Evolutionary conservation across 108 stramenopile species (phyloP).

Genomic region (Nitzschia inconspicua): DNA sequence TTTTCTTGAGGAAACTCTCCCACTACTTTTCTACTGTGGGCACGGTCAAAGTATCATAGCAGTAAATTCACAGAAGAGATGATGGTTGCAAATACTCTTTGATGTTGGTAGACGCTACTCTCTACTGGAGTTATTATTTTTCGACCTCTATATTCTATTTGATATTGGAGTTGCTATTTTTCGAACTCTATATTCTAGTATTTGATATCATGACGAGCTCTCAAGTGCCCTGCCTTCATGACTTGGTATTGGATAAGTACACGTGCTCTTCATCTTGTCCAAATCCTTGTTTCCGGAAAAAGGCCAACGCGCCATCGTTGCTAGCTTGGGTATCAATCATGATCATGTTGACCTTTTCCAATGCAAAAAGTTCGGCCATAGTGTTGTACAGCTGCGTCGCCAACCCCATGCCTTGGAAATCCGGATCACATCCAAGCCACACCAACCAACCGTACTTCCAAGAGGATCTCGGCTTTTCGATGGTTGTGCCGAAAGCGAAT

Average conservation of each 20-base stretch:
- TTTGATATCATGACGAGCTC: too few relatives aligned
- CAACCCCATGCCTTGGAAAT: not conserved
- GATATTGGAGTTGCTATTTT: not conserved
- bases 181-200: too few relatives aligned
- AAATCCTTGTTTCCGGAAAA: constrained; percentile 3
- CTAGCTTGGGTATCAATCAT: constrained; percentile 3
- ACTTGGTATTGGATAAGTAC: too few relatives aligned
- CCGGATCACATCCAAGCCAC: not conserved
- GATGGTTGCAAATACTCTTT: too few relatives aligned
- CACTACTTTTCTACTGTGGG: too few relatives aligned
- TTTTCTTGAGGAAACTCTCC: too few relatives aligned
- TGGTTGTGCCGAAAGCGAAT: not conserved
- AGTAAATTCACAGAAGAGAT: too few relatives aligned
- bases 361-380: not conserved
- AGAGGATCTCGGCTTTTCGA: not conserved
- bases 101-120: too few relatives aligned
- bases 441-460: constrained; percentile 5
- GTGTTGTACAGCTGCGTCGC: not conserved
- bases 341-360: not conserved
- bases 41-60: too few relatives aligned
- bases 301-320: not conserved
- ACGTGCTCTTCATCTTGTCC: constrained; percentile 3
- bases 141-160: not conserved
- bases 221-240: too few relatives aligned
- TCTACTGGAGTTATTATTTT: not conserved